Evolutionary conservation across 2,329 filamentous ascomycete species (phyloP).

Genomic region (Diaporthe sp.): DNA sequence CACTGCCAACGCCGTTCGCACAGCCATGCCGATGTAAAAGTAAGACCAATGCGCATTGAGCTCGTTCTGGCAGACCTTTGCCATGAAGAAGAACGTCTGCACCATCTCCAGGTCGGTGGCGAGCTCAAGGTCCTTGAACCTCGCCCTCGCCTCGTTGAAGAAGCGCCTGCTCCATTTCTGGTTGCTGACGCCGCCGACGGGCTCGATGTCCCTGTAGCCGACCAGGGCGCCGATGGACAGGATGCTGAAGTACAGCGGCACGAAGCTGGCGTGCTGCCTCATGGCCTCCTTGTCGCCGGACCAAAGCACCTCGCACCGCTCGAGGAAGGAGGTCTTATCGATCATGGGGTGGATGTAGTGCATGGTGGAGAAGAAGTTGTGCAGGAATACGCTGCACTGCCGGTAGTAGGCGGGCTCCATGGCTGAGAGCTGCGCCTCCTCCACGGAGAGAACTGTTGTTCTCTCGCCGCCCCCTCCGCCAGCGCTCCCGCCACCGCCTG

Average conservation of each 20-base stretch:
- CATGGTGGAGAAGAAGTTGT: constrained; percentile 59
- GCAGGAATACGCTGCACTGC: constrained; percentile 56
- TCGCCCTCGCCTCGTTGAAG: constrained; percentile 53
- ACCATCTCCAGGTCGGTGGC: constrained; percentile 59
- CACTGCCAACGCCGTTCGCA: constrained; percentile 57
- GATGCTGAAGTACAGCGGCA: constrained; percentile 58
- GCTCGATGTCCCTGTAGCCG: constrained; percentile 54
- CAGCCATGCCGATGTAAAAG: constrained; percentile 58
- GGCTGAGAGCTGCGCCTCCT: constrained; percentile 24
- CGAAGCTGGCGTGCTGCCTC: constrained; percentile 50
- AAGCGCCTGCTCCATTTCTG: constrained; percentile 58
- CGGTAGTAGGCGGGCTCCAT: constrained; percentile 48
- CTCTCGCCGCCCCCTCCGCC: neutral
- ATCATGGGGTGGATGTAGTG: constrained; percentile 50
- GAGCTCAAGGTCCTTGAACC: constrained; percentile 52
- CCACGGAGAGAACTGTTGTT: neutral
- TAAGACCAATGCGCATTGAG: constrained; percentile 59
- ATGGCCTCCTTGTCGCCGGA: constrained; percentile 38
- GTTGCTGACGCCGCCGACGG: constrained; percentile 53
- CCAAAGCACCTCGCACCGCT: constrained; percentile 56
- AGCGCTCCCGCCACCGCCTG: neutral
- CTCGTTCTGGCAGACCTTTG: constrained; percentile 61
- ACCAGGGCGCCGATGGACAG: constrained; percentile 58
- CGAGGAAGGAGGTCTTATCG: constrained; percentile 53
- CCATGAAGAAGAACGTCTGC: constrained; percentile 58